phyloP scores from a whole-genome alignment of 1,139 yeast genomes.

The Protomyces inundatus region DNA sequence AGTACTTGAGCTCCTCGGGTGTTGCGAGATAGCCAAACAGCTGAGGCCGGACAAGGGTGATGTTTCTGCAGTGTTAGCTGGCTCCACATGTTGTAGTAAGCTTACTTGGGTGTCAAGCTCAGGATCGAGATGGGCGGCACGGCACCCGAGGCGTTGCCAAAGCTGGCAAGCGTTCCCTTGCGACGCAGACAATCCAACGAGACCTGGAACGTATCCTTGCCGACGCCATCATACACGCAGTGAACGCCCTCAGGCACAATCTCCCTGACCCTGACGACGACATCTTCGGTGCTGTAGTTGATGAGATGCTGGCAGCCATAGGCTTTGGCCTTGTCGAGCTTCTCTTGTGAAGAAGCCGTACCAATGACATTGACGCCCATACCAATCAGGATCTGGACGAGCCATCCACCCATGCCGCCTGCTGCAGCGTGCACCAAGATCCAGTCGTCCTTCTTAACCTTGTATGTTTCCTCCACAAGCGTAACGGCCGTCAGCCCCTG shows the following conservation, averaged over 20 bases:
- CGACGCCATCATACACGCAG: constrained; percentile 74
- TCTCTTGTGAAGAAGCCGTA: constrained; percentile 66
- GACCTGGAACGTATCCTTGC: constrained; percentile 66
- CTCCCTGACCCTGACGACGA: constrained; percentile 55
- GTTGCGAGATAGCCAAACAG: constrained; percentile 50
- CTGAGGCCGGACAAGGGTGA: constrained; percentile 50
- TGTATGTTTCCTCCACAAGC: constrained; percentile 59
- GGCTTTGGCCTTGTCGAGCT: constrained; percentile 48
- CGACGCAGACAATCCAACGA: constrained; percentile 59
- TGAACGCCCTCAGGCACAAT: constrained; percentile 71
- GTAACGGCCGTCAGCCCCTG: constrained; percentile 80
- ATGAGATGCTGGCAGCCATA: constrained; percentile 73
- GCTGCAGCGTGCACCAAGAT: constrained; percentile 87
- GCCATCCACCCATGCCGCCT: constrained; percentile 78
- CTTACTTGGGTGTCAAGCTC: constrained; percentile 53
- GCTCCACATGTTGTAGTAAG: constrained; percentile 40
- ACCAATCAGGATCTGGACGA: constrained; percentile 56
- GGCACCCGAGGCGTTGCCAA: constrained; percentile 57
- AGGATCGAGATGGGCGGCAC: constrained; percentile 18
- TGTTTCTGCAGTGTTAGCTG: background rate
- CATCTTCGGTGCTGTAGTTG: constrained; percentile 55
- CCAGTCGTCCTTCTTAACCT: constrained; percentile 61
- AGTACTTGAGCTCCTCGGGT: constrained; percentile 56
- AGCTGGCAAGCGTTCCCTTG: constrained; percentile 70
- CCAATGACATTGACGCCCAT: constrained; percentile 80